Base-by-base conservation (phyloP, 2,329 filamentous ascomycete genomes). In the Trichoderma endophyticum region DNA sequence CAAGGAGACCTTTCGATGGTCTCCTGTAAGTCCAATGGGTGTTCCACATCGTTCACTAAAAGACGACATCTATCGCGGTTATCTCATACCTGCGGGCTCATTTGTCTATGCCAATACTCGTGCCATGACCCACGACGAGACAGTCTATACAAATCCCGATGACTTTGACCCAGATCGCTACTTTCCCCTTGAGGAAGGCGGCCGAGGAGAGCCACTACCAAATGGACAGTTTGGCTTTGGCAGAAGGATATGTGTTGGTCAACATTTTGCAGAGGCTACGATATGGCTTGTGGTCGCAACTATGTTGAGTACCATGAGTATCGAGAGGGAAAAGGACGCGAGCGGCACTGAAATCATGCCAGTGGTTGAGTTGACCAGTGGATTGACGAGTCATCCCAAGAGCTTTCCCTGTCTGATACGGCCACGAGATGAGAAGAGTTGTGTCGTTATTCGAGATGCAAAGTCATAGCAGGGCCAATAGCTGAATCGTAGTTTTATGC, bases 51-150 rank as follows among this genome's bases (percentile, higher is more conserved):
- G 80, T 59, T 82, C 86, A 15, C 81, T 86, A 1, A 78, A 85
- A 61, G 88, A 90, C 63, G 88, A 90, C 70, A 80, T 84, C 12
- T 90, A 90, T 75, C 81, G 86, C 24, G 87, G 84, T 39, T 86
- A 87, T 78, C 83, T 84, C 72, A 89, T 90, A 64, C 87, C 87
- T 11, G 85, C 84, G n/a, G 88, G 88, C 3, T 82, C 82, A 6
- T 77, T 83, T 21, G 77, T 85, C 6, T 81, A 82, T 67, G 81
- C 82, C 34, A 86, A 85, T 67, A 77, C 81, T n/a, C 78, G 80
- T 14, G 83, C 83, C 64, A 87, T 85, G 82, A 83, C 80, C 28
- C 80, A 80, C 51, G 81, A 87, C 73, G 75, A 81, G 64, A 63
- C 70, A 4, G 77, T 80, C 2, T 87, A 86, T 78, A 71, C 68